Base-by-base conservation (phyloP, 2,329 filamentous ascomycete genomes). In the Xylaria sp. region DNA sequence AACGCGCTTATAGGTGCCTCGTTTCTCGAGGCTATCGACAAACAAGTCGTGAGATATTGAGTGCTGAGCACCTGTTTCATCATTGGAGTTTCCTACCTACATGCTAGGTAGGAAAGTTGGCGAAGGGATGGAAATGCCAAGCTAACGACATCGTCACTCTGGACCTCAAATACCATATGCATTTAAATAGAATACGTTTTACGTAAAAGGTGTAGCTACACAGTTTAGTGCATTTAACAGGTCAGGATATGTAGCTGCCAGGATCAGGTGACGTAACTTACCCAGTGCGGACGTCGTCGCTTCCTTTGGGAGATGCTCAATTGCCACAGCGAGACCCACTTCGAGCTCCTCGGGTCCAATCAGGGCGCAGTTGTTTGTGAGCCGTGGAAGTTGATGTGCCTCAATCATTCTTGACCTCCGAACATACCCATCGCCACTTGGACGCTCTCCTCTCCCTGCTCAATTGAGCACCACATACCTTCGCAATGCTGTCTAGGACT, bases 401-500 rank as follows among this genome's bases (percentile, higher is more conserved):
- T 70, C 69, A 67, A 63, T 66, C 68, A 64, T 63, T 60, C 49
- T 18, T 1, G 23, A 60, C 60, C 59, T 59, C 61, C 60, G 54
- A 63, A 63, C 66, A 64, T 42, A 65, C 70, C 57, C 57, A 58
- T 65, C 55, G 65, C 65, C 66, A 65, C 65, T 49, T 63, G 65
- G 65, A 66, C 68, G 67, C 70, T 70, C 67, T 63, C 63, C 69
- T 70, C 70, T 64, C 60, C 61, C 59, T 54, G 70, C 70, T 71
- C 75, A 70, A 73, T 71, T 69, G 75, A 72, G 74, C 74, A 68
- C 64, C 72, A 63, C 69, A 68, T 58, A 61, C 63, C 60, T 58
- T 57, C 68, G 71, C 66, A 57, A 78, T 78, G 76, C 71, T 78
- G 71, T 78, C 76, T 54, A 74, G 76, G 71, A 76, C 75, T 39